Conservation (phyloP, 2,329 filamentous ascomycete genomes). For the Alternaria longipes region DNA sequence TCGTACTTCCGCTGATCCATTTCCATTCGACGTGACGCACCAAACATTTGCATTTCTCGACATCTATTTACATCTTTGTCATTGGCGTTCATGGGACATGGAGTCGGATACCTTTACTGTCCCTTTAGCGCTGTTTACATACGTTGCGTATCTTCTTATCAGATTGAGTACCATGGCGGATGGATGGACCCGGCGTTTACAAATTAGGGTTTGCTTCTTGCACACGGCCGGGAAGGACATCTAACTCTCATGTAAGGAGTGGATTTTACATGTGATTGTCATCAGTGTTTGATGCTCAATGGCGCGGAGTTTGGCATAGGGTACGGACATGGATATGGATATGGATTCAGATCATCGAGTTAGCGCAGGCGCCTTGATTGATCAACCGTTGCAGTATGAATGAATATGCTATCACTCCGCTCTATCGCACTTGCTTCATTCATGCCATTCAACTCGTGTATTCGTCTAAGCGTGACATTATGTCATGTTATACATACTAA, state of each 20-base stretch:
- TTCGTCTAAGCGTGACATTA: slow-evolving; percentile 1
- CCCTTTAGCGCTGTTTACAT: not conserved
- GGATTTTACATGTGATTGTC: slow-evolving; percentile 6
- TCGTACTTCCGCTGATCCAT: slow-evolving; percentile 26
- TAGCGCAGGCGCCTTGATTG: not conserved
- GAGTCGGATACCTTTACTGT: not conserved
- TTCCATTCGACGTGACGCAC: not conserved
- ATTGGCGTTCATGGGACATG: not conserved
- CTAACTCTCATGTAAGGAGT: slow-evolving; percentile 15
- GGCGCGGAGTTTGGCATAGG: not conserved
- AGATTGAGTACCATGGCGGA: slow-evolving; percentile 16
- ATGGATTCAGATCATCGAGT: not conserved
- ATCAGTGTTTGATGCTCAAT: not conserved
- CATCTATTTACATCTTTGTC: not conserved
- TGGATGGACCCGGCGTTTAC: slow-evolving; percentile 17
- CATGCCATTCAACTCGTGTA: not conserved
- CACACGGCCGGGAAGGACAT: slow-evolving; percentile 13
- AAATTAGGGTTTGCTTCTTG: not conserved
- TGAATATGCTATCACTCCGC: slow-evolving; percentile 9
- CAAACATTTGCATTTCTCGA: slow-evolving; percentile 5
- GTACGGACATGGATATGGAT: slow-evolving; percentile 3
- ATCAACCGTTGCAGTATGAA: slow-evolving; percentile 5
- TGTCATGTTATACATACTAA: not conserved
- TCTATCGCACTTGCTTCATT: slow-evolving; percentile 2
- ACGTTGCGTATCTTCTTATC: slow-evolving; percentile 4